Conservation (phyloP, 2,329 filamentous ascomycete species). For the Macroventuria anomochaeta region DNA sequence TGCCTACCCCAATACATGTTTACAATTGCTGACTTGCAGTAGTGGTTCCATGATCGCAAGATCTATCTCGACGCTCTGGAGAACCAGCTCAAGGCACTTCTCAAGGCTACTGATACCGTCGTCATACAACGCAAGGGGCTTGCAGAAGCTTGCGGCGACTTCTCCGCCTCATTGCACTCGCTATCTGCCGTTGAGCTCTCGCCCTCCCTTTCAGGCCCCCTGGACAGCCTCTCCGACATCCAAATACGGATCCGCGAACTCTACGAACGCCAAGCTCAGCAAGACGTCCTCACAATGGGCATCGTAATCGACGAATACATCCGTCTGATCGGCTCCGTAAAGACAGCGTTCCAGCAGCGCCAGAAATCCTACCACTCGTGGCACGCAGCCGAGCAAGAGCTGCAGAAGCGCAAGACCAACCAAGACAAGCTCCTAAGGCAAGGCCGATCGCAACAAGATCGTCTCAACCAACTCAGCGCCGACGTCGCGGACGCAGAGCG, state of each 20-base stretch:
- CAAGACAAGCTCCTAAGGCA: conserved; percentile 96
- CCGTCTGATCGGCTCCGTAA: conserved; percentile 91
- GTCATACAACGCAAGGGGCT: conserved; percentile 91
- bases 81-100: conserved; percentile 83
- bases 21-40: conserved; percentile 18
- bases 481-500: conserved; percentile 95
- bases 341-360: conserved; percentile 87
- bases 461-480: conserved; percentile 87
- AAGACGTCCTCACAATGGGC: conserved; percentile 93
- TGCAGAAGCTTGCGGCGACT: conserved; percentile 90
- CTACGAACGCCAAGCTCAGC: conserved; percentile 95
- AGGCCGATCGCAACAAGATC: conserved; percentile 94
- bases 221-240: conserved; percentile 90
- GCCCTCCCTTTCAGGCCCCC: conserved; percentile 81
- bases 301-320: conserved; percentile 99
- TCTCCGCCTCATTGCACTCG: conserved; percentile 89
- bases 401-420: conserved; percentile 84
- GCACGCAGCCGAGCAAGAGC: conserved; percentile 87
- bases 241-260: conserved; percentile 93
- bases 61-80: conserved; percentile 95
- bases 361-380: conserved; percentile 96
- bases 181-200: conserved; percentile 93
- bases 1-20: conserved; percentile 16
- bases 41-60: conserved; percentile 98
- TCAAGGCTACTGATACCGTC: conserved; percentile 94